Conservation (phyloP, 2,329 filamentous ascomycete genomes). For the Trichoderma sp. region DNA sequence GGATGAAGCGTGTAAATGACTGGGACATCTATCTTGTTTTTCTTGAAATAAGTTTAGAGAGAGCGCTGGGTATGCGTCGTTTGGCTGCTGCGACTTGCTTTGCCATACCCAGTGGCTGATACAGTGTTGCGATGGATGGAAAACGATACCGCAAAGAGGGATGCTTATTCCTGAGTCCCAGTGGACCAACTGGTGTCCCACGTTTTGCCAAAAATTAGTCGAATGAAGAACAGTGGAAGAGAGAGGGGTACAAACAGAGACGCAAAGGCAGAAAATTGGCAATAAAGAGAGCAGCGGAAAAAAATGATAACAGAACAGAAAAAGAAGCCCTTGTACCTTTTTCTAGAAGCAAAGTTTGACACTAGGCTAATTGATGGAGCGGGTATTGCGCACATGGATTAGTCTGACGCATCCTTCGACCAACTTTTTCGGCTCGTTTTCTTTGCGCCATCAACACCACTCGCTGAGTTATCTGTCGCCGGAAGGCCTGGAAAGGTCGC, state of each 20-base stretch:
- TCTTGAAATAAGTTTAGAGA: background rate
- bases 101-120: background rate
- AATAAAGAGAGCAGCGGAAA: background rate
- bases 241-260: background rate
- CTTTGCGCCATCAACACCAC: slow-evolving; percentile 4
- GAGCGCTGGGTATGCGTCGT: too few relatives aligned
- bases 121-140: background rate
- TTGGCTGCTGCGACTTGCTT: too few relatives aligned
- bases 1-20: background rate
- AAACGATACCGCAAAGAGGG: too few relatives aligned
- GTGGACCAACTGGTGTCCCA: too few relatives aligned
- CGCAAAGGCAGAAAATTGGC: background rate
- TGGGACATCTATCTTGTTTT: background rate
- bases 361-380: background rate
- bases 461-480: background rate
- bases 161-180: too few relatives aligned
- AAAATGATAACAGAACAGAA: too few relatives aligned
- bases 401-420: slow-evolving; percentile 13
- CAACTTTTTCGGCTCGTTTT: background rate
- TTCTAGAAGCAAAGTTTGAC: background rate
- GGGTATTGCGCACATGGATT: background rate
- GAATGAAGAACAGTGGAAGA: background rate
- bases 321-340: background rate
- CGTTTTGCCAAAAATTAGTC: too few relatives aligned
- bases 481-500: background rate